Percentiles rank a stretch among this genome's conserved stretches.
Evolutionary conservation across 768 basidiomycete genomes (phyloP).

Genomic region (Mycena rebaudengoi): DNA sequence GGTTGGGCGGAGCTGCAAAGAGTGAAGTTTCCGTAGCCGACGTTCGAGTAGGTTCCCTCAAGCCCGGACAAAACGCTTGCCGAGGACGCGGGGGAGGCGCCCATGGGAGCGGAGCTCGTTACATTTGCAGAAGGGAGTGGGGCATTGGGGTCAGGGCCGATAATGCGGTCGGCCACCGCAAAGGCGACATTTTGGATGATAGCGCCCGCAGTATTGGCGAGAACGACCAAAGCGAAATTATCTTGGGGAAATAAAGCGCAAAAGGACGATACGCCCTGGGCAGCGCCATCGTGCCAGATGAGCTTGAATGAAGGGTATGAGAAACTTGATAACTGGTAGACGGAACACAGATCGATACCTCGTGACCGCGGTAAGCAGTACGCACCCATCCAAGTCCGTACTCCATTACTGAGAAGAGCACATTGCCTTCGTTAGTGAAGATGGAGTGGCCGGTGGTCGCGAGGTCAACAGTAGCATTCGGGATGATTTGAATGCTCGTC

Average conservation of each 20-base stretch:
- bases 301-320: constrained; percentile 33
- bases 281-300: constrained; percentile 41
- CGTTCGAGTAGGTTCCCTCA: constrained; percentile 45
- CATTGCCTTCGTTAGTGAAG: constrained; percentile 11
- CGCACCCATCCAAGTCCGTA: constrained; percentile 57
- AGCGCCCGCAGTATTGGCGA: constrained; percentile 38
- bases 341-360: constrained; percentile 36
- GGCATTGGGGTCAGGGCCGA: constrained; percentile 5
- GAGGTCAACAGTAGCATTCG: constrained; percentile 36
- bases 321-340: background rate
- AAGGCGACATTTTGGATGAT: constrained; percentile 19
- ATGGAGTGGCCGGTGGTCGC: constrained; percentile 43
- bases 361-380: constrained; percentile 47
- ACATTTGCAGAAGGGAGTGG: background rate
- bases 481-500: constrained; percentile 43
- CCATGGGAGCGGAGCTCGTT: background rate
- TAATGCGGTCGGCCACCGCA: constrained; percentile 24
- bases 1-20: constrained; percentile 41
- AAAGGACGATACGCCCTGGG: constrained; percentile 43
- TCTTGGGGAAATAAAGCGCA: constrained; percentile 46
- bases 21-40: constrained; percentile 47
- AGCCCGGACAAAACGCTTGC: constrained; percentile 34
- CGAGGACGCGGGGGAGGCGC: background rate
- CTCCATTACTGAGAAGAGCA: constrained; percentile 38
- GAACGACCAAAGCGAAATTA: constrained; percentile 43